These are phyloP conservation scores for Plasmodium ovale DNA, from an alignment of 169 alveolate genomes.

Conservation along the genomic window DNA sequence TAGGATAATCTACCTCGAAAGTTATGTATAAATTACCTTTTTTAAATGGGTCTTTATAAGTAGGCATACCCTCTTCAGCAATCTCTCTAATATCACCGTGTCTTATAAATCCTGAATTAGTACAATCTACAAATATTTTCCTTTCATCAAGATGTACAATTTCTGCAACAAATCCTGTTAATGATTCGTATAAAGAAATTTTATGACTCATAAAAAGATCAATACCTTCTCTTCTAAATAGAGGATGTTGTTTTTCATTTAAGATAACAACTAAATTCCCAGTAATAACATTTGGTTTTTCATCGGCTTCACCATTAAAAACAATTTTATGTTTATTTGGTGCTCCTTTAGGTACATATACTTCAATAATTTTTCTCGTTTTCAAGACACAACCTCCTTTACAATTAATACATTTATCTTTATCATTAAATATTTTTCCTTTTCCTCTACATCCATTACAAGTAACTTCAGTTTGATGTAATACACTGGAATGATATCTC, in stretches of 20 bases:
- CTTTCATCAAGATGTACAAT: constrained; percentile 96
- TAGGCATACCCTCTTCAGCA: constrained; percentile 96
- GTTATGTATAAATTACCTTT: constrained; percentile 95
- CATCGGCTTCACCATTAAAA: constrained; percentile 97
- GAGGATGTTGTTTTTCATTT: constrained; percentile 89
- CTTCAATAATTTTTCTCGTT: constrained; percentile 94
- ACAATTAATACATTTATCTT: constrained; percentile 94
- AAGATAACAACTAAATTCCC: constrained; percentile 94
- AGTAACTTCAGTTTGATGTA: constrained; percentile 92
- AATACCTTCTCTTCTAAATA: constrained; percentile 95
- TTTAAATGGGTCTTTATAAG: constrained; percentile 93
- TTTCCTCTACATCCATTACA: constrained; percentile 94
- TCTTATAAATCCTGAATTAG: constrained; percentile 57
- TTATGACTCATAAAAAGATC: constrained; percentile 93
- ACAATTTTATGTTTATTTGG: constrained; percentile 95
- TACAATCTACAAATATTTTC: constrained; percentile 47
- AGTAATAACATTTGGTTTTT: constrained; percentile 94
- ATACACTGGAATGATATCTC: constrained; percentile 93
- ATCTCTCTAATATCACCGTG: constrained; percentile 92
- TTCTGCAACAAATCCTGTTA: constrained; percentile 94
- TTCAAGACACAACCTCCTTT: constrained; percentile 91
- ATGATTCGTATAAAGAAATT: constrained; percentile 94
- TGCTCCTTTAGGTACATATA: constrained; percentile 95
- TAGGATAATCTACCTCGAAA: constrained; percentile 96
- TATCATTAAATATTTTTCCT: constrained; percentile 90